phyloP scores from a whole-genome alignment of 176 grass and related monocot genomes.

The Tillandsia fasciculata region DNA sequence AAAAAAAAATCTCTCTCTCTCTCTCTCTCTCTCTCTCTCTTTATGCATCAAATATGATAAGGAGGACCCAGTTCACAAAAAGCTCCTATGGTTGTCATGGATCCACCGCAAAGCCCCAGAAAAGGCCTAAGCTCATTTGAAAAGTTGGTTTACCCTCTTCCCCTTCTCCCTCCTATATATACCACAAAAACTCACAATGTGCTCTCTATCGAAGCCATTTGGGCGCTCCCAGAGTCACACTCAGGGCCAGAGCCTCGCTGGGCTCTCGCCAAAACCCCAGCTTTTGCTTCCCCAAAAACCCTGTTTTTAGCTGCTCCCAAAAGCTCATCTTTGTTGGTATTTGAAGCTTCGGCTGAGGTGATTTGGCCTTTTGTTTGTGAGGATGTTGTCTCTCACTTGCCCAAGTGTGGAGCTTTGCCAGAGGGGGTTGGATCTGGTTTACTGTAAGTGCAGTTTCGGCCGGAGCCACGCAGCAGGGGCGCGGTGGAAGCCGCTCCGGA shows the following conservation, averaged over 20 bases:
- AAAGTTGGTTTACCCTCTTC: neutral
- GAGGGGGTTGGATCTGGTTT: slow-evolving; percentile 28
- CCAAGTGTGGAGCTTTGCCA: slow-evolving; percentile 38
- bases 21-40: neutral
- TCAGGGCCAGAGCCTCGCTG: neutral
- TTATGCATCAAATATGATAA: neutral
- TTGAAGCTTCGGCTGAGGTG: neutral
- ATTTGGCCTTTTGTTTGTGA: neutral
- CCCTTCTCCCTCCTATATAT: neutral
- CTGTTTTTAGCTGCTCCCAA: neutral
- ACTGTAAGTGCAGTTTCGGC: slow-evolving; percentile 19
- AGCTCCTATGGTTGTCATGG: neutral
- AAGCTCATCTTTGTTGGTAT: neutral
- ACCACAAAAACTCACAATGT: neutral
- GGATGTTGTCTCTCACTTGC: slow-evolving; percentile 73
- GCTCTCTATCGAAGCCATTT: neutral
- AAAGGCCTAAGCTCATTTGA: neutral
- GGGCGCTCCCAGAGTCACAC: neutral
- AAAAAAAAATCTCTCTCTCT: neutral
- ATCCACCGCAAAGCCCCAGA: neutral
- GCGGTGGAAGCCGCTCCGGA: slow-evolving; percentile 23
- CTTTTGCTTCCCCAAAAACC: neutral
- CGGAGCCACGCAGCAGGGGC: neutral
- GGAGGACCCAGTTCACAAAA: slow-evolving; percentile 5
- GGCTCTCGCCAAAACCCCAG: no score